Conservation (phyloP, 257 asterid species). For the Verbascum thapsus region DNA sequence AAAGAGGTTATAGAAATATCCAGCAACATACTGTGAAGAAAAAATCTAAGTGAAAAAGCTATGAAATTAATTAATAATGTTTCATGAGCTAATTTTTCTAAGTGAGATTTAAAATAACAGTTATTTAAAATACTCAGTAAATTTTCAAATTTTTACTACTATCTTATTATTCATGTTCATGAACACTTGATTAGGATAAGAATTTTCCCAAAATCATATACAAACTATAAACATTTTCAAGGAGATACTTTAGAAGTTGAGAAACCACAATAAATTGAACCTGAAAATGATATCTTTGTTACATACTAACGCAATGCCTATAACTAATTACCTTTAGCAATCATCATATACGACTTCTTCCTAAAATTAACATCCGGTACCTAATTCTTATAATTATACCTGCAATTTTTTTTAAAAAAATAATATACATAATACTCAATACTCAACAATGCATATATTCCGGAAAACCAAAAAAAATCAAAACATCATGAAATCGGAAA, state of each 20-base stretch:
- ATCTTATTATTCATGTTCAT: slow-evolving; percentile 1
- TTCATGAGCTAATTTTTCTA: too few relatives aligned
- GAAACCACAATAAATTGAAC: slow-evolving; percentile 36
- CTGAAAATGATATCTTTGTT: slow-evolving; percentile 49
- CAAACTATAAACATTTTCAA: too few relatives aligned
- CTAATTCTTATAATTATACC: slow-evolving; percentile 16
- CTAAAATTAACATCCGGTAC: too few relatives aligned
- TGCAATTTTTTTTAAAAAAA: not conserved
- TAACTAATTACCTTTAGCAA: slow-evolving; percentile 43
- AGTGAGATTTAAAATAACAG: too few relatives aligned
- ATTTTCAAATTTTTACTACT: too few relatives aligned
- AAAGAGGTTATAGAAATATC: not conserved
- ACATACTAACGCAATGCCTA: slow-evolving; percentile 52
- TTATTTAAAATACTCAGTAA: too few relatives aligned
- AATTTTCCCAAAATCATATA: slow-evolving; percentile 17
- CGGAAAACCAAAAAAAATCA: not conserved
- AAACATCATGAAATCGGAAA: not conserved
- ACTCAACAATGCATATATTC: not conserved
- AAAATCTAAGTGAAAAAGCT: slow-evolving; percentile 12
- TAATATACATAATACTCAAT: not conserved
- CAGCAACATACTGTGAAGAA: not conserved
- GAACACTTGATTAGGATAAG: slow-evolving; percentile 25
- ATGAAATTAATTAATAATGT: not conserved
- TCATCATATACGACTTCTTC: slow-evolving; percentile 34
- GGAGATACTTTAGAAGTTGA: slow-evolving; percentile 14